Evolutionary conservation across 2,329 filamentous ascomycete genomes (phyloP).

Genomic region (Phyllosticta ampelicida): DNA sequence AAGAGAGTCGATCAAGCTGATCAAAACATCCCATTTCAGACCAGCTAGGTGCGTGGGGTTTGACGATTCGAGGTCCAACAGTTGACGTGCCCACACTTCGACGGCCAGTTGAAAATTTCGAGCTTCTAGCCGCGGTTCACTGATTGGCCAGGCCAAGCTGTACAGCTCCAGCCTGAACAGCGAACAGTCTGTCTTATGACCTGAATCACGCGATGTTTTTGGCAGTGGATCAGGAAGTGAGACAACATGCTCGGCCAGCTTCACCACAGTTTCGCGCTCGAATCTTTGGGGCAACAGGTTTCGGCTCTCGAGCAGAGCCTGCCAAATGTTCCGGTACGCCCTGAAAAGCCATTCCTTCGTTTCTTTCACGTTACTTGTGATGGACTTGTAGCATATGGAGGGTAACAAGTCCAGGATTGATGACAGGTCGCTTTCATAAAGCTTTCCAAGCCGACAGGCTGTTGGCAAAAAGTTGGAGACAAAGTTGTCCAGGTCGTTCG

Average conservation of each 20-base stretch:
- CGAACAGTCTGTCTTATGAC: neutral
- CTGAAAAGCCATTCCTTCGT: neutral
- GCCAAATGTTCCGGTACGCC: conserved; percentile 6
- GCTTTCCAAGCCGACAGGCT: neutral
- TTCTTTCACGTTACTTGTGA: neutral
- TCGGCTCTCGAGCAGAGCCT: neutral
- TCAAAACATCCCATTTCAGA: neutral
- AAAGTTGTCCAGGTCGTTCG: neutral
- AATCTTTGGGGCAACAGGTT: neutral
- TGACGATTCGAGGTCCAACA: neutral
- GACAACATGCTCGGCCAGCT: neutral
- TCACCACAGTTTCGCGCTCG: neutral
- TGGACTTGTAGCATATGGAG: neutral
- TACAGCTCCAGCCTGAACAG: conserved; percentile 2
- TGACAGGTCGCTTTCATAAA: neutral
- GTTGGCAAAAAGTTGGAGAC: neutral
- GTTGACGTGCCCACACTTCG: neutral
- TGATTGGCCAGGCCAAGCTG: neutral
- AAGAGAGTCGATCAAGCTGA: conserved; percentile 1
- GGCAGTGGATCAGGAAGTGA: neutral
- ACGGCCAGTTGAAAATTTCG: neutral
- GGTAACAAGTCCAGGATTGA: neutral
- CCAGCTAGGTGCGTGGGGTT: neutral
- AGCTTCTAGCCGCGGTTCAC: neutral
- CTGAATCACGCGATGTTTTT: neutral